Percentiles rank a stretch among this genome's conserved stretches.
These are phyloP conservation scores for Pseudogymnoascus sp. DNA, from an alignment of 2,329 filamentous ascomycete species.

Conservation along the genomic window DNA sequence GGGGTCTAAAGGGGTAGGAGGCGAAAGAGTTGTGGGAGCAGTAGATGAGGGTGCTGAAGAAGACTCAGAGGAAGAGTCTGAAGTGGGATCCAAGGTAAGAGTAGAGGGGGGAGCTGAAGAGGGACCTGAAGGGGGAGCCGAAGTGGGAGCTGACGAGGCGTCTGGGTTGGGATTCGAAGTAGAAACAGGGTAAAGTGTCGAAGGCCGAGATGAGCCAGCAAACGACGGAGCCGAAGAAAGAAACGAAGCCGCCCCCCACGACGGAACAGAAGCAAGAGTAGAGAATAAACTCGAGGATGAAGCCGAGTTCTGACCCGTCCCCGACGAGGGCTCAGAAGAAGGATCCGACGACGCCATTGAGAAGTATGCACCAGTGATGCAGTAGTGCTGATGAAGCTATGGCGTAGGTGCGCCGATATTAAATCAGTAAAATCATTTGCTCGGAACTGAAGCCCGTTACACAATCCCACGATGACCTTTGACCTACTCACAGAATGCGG, in stretches of 20 bases:
- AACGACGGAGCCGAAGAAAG: neutral
- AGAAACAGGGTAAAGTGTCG: too few relatives aligned
- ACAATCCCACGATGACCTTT: neutral
- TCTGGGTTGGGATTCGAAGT: neutral
- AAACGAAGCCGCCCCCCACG: neutral
- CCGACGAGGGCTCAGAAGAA: neutral
- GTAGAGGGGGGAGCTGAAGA: neutral
- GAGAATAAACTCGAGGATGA: neutral
- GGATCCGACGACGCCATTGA: neutral
- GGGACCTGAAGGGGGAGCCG: neutral
- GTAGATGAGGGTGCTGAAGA: neutral
- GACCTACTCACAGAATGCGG: neutral
- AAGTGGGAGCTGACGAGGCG: neutral
- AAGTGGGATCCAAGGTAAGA: too few relatives aligned
- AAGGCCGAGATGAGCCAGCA: neutral
- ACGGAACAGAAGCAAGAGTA: neutral
- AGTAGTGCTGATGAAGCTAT: neutral
- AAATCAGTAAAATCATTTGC: neutral
- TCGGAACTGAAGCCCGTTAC: neutral
- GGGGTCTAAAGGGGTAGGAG: neutral
- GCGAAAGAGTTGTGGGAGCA: too few relatives aligned
- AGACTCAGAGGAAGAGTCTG: too few relatives aligned
- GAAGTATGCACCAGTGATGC: neutral
- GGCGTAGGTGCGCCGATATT: neutral
- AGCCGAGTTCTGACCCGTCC: neutral